Conservation (phyloP, 306 rosid species). For the Cyamopsis tetragonoloba region DNA sequence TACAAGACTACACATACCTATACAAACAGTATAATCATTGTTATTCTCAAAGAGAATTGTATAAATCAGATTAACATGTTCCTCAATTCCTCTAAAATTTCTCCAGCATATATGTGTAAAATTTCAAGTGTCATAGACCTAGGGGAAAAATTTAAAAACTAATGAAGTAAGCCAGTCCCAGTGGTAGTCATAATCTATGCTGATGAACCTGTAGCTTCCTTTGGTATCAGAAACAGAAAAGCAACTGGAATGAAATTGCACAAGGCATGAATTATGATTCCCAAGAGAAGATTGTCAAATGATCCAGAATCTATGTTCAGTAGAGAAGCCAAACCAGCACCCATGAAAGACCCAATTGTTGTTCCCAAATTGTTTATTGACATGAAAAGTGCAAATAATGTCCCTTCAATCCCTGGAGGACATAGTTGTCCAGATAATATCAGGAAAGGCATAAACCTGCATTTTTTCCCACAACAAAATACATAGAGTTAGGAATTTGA, state of each 20-base stretch:
- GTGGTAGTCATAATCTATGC: constrained; percentile 34
- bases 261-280: constrained; percentile 55
- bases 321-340: constrained; percentile 71
- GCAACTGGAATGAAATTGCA: constrained; percentile 70
- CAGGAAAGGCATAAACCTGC: constrained; percentile 91
- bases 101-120: constrained; percentile 26
- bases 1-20: constrained; percentile 4
- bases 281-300: constrained; percentile 66
- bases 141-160: no score
- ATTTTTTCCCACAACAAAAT: background rate
- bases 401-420: constrained; percentile 93
- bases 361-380: constrained; percentile 79
- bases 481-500: background rate
- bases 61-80: background rate
- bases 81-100: constrained; percentile 14
- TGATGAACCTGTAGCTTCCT: constrained; percentile 72
- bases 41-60: background rate
- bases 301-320: constrained; percentile 74
- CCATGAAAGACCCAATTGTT: constrained; percentile 63
- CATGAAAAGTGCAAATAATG: constrained; percentile 87
- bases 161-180: background rate
- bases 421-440: constrained; percentile 82
- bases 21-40: constrained; percentile 4
- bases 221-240: constrained; percentile 76
- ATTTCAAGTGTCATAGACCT: constrained; percentile 14